Evolutionary conservation across 2,329 filamentous ascomycete species (phyloP), one percentile per base, ranked within the genome.

Genomic region (Drechslerella coelobrocha): DNA sequence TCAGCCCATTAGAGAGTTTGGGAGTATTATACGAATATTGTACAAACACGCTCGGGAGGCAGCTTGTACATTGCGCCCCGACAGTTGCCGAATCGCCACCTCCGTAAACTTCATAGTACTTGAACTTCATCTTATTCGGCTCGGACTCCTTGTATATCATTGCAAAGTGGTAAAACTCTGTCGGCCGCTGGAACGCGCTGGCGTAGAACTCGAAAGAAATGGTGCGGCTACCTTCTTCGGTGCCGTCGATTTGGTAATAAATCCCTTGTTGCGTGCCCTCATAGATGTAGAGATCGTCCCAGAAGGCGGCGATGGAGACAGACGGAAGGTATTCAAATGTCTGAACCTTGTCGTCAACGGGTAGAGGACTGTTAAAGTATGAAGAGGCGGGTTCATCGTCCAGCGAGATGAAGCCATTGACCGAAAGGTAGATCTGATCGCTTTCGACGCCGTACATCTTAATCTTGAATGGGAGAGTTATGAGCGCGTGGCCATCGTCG

Each of bases 231-330:
- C 39, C 53, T 17, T 7, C 12, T 19, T 9, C 21, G 3, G 10
- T 27, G 6, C 31, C 39, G 14, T 24, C 23, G n/a, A 45, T 12
- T 19, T 56, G 31, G 21, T 56, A 56, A 34, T 23, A 56, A n/a
- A 56, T 56, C 8, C 53, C 53, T 21, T 56, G 53, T 45, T 56
- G n/a, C 7, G 53, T 56, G 7, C 27, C 34, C 29, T 24, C 5
- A 19, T 56, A 43, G 24, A 56, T 43, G 27, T 8, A 41, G 12
- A 56, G 17, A 45, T 56, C 53, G 26, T 43, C 31, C 53, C 53
- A 56, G 19, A 8, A 56, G 12, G 8, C 53, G 21, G 5, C 26
- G n/a, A 56, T 24, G 7, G 53, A 9, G 17, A 19, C 21, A 10
- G 9, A 10, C 9, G 21, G 34, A n/a, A 37, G 34, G n/a, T 8